Evolutionary conservation across 345 rosid genomes (phyloP), one percentile per base, ranked within the genome.

Genomic region (Dovyalis caffra): DNA sequence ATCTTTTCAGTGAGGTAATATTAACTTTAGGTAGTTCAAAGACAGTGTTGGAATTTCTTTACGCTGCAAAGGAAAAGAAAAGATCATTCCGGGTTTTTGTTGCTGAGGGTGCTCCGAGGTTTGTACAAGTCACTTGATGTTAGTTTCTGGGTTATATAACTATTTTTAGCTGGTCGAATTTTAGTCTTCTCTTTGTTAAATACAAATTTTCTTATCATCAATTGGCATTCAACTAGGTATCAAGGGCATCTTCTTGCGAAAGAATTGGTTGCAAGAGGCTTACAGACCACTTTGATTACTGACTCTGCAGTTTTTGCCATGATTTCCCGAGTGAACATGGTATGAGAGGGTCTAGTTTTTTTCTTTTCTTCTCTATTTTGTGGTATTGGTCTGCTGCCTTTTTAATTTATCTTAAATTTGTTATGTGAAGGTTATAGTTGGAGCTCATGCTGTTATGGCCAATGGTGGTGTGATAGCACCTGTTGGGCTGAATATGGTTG

Each of bases 101-200:
- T 20, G 95, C 99, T 0, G 99, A 96, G 84, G 99, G 99, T 78
- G 98, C 99, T 76, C 98, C 99, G 72, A 93, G 98, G 99, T 93
- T 77, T 75, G 85, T 82, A 58, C 68, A 58, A 63, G 65, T 25
- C 25, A 73, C 73, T 71, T 33, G 11, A n/a, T 62, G 28, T 70
- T 66, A 25, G 49, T 64, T 74, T n/a, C 16, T 23, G 18, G 66
- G 71, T 49, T 57, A 73, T 63, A 38, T 58, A 63, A 65, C 29
- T 69, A 20, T 37, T 68, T 76, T 74, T 25, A 37, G 73, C 53
- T 57, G 40, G 25, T 49, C 0, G 32, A 62, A 28, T 71, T 58
- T 56, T 64, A 72, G 47, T 67, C 40, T 38, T 47, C 43, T 34
- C 58, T 65, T 15, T 45, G 33, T 70, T 45, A 47, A 45, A 31